Conservation (phyloP, 768 basidiomycete species). For the Lentinus tigrinus region DNA sequence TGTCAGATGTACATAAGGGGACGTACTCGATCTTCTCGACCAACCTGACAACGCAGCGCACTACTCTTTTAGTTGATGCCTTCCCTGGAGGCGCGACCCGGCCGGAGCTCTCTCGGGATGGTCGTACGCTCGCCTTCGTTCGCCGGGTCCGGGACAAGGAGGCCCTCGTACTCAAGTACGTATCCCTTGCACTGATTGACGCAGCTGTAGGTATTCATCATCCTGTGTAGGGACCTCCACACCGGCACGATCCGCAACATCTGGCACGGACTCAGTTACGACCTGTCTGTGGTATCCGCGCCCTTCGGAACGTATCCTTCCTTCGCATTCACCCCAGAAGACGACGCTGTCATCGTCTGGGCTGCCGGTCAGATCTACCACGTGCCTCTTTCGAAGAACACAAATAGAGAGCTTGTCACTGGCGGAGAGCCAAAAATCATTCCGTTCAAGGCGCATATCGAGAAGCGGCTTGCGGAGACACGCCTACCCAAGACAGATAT, state of each 20-base stretch:
- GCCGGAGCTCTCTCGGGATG: conserved; percentile 68
- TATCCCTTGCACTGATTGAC: neutral
- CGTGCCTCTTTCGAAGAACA: conserved; percentile 55
- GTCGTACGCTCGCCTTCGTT: conserved; percentile 71
- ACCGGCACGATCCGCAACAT: conserved; percentile 64
- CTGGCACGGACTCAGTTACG: conserved; percentile 71
- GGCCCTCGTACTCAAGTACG: conserved; percentile 69
- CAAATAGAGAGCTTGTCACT: conserved; percentile 50
- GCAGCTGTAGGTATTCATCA: neutral
- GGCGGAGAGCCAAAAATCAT: conserved; percentile 45
- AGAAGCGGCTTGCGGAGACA: conserved; percentile 65
- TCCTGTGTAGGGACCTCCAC: conserved; percentile 57
- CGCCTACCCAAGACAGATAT: conserved; percentile 47
- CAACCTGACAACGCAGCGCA: conserved; percentile 56
- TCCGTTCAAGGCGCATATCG: conserved; percentile 60
- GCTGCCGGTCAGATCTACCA: conserved; percentile 68
- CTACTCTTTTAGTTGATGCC: conserved; percentile 51
- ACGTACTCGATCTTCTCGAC: conserved; percentile 71
- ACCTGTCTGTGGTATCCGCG: conserved; percentile 59
- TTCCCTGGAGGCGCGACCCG: conserved; percentile 72
- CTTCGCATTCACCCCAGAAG: conserved; percentile 63
- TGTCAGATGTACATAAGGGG: conserved; percentile 62
- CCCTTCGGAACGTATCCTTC: conserved; percentile 83
- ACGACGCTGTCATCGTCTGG: conserved; percentile 68
- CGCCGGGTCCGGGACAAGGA: conserved; percentile 72